Evolutionary conservation across 257 asterid genomes (phyloP).

Genomic region (Ocimum tenuiflorum): DNA sequence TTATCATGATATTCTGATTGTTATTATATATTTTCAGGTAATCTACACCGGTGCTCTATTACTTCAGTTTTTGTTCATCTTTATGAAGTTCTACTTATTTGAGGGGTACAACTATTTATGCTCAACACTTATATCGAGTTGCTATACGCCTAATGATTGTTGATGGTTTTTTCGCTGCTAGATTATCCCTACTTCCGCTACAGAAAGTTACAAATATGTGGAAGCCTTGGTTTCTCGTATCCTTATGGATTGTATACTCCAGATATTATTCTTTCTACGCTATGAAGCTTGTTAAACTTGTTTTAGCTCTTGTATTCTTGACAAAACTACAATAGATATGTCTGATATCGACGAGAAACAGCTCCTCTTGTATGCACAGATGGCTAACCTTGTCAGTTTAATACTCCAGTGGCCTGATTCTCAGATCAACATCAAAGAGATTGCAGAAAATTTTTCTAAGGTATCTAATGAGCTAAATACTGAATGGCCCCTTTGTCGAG

Average conservation of each 20-base stretch:
- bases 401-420: conserved; percentile 69
- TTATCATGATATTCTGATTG: neutral
- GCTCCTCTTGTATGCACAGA: conserved; percentile 79
- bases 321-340: conserved; percentile 49
- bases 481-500: neutral
- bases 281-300: neutral
- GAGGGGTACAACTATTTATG: neutral
- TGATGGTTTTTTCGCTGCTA: conserved; percentile 31
- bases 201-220: conserved; percentile 58
- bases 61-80: neutral
- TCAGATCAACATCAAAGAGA: conserved; percentile 69
- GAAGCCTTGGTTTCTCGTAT: conserved; percentile 93
- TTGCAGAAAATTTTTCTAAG: conserved; percentile 72
- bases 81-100: neutral
- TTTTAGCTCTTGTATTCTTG: conserved; percentile 27
- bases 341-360: conserved; percentile 65
- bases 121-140: neutral
- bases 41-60: neutral
- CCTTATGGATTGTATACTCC: conserved; percentile 32
- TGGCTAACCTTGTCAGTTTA: conserved; percentile 83
- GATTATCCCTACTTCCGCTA: conserved; percentile 49
- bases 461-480: conserved; percentile 28
- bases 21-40: neutral
- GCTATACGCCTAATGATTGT: neutral
- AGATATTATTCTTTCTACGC: neutral